Base-by-base conservation (phyloP, 1,284 basidiomycete genomes). In the Ustilago xerochloae region DNA sequence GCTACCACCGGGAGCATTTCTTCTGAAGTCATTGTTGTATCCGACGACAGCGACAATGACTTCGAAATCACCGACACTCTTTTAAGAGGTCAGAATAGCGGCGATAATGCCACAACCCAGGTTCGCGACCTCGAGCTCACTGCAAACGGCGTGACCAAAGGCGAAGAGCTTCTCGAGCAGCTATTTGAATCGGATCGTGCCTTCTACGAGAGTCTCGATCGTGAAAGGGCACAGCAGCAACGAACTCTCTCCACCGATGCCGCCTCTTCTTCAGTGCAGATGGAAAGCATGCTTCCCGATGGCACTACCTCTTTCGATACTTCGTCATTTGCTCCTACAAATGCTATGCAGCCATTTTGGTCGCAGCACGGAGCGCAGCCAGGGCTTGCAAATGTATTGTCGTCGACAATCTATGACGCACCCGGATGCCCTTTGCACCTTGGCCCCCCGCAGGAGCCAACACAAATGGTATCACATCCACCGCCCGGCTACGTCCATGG, bases 1-100 rank as follows among this genome's bases (percentile, higher is more conserved):
- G 18, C 18, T 1, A 33, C 12, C 16, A 20, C 36, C 1, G 33
- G 48, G 3, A 46, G 22, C 33, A 13, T 48, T 0, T 46, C 58
- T 6, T 43, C 63, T 15, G 69, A 72, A 15, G 53, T 66, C 20
- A 72, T 72, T 18, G 48, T 60, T 20, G n/a, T 72, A 10, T 72
- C 69, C 0, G 66, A 64, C 1, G 69, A 72, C 32, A 54, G 49
- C 47, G 63, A 65, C 20, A 36, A 63, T 5, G 45, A 55, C 3
- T 33, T 46, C 9, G 55, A 62, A n/a, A n/a, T 41, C 28, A n/a
- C n/a, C 32, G 30, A 32, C 50, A 54, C 39, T 3, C 20, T 8
- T 16, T 28, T 32, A 41, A 33, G 46, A 18, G 16, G 39, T 28
- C 39, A 36, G 6, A 15, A 26, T 9, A 46, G 45, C 26, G 45